A percentile compares a stretch with the other conserved stretches of the same genome.
These are phyloP conservation scores for Posidonia australis DNA, from an alignment of 106 monocot species.

Conservation along the genomic window DNA sequence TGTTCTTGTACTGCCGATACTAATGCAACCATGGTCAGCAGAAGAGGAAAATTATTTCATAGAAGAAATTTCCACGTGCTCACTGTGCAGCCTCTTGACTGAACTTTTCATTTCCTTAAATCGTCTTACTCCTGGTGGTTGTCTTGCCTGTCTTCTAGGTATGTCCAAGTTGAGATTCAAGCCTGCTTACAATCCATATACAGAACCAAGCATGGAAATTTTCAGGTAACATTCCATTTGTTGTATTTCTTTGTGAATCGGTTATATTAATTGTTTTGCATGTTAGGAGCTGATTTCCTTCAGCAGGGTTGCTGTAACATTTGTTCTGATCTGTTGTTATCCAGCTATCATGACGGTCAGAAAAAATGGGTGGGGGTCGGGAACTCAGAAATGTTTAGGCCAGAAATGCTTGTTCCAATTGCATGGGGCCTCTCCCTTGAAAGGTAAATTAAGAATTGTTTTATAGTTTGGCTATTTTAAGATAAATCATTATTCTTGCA, in stretches of 20 bases:
- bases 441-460: slow-evolving; percentile 32
- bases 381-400: slow-evolving; percentile 96
- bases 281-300: no score
- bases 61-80: no score
- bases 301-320: background rate
- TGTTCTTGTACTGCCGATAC: no score
- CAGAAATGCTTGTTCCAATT: slow-evolving; percentile 91
- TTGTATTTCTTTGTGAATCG: background rate
- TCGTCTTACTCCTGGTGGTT: no score
- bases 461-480: no score
- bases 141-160: slow-evolving; percentile 28
- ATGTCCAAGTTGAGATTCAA: slow-evolving; percentile 87
- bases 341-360: slow-evolving; percentile 83
- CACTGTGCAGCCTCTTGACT: no score
- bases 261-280: background rate
- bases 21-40: no score
- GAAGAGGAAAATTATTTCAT: no score
- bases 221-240: slow-evolving; percentile 49
- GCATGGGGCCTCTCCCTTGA: slow-evolving; percentile 98
- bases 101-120: background rate
- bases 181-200: slow-evolving; percentile 98
- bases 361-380: slow-evolving; percentile 96
- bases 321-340: background rate
- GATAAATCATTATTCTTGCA: no score
- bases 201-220: slow-evolving; percentile 99